These are phyloP conservation scores for Ophiostoma sp. DNA, from an alignment of 2,329 filamentous ascomycete species.

Conservation along the genomic window DNA sequence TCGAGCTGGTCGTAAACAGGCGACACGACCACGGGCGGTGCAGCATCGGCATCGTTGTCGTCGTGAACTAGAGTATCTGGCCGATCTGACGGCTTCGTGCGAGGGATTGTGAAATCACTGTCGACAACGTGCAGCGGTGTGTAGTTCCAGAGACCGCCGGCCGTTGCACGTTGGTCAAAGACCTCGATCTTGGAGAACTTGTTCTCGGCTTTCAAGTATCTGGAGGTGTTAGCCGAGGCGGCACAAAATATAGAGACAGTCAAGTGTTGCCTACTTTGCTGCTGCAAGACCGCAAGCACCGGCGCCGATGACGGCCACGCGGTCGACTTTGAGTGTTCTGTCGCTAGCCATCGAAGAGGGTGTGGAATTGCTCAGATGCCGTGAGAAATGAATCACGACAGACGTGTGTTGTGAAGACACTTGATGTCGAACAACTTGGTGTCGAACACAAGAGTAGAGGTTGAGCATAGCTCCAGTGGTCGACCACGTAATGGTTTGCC, in stretches of 20 bases:
- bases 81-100: slow-evolving; percentile 36
- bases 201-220: slow-evolving; percentile 57
- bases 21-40: slow-evolving; percentile 60
- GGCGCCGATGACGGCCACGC: slow-evolving; percentile 64
- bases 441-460: neutral
- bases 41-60: neutral
- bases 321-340: slow-evolving; percentile 33
- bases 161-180: slow-evolving; percentile 66
- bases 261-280: slow-evolving; percentile 54
- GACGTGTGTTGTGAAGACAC: neutral
- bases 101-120: slow-evolving; percentile 31
- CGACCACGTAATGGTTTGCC: neutral
- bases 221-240: neutral
- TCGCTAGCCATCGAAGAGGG: neutral
- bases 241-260: neutral
- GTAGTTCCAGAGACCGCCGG: slow-evolving; percentile 75
- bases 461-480: neutral
- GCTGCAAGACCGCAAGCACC: slow-evolving; percentile 64
- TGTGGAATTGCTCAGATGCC: neutral
- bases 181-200: slow-evolving; percentile 64
- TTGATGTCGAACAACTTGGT: neutral
- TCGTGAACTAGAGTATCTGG: slow-evolving; percentile 46
- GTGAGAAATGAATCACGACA: neutral
- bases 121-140: slow-evolving; percentile 37
- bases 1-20: slow-evolving; percentile 71